Base-by-base conservation (phyloP, 139 green algal species). In the Picochlorum sp. region DNA sequence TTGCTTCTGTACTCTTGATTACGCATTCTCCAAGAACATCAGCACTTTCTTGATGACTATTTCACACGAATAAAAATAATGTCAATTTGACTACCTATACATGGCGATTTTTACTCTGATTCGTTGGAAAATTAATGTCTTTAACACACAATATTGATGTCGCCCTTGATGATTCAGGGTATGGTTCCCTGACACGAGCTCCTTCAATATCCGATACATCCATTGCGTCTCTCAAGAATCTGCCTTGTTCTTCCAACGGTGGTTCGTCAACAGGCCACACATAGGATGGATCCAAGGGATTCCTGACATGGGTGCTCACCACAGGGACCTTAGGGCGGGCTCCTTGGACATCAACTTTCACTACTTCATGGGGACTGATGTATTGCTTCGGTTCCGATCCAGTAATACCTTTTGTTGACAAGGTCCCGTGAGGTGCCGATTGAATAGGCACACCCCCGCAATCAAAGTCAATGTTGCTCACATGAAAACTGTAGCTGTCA, bases 131-230 rank as follows among this genome's bases (percentile, higher is more conserved):
- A 59, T 34, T 59, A 59, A 38, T 59, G 51, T 59, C 51, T 16
- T 9, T 31, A 18, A 34, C 23, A 34, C 2, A 38, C 28, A 6
- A 38, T 31, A 30, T 41, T 37, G 47, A 64, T 74, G 30, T 65
- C 47, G 26, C 31, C 28, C n/a, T 45, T n/a, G 4, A 15, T 26
- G 45, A 69, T 47, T 3, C 56, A 47, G 20, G 14, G 63, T 20
- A 15, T 20, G n/a, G 60, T 23, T 24, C 44, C 51, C 13, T 28
- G 11, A 37, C 23, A 34, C 7, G 13, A 15, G 18, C 11, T 41
- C 68, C 60, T 26, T 45, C 21, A 24, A 74, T 74, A 60, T 74
- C 68, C 0, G 30, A 47, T 8, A 74, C 50, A 44, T 74, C 49
- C 47, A 74, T 44, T 1, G 47, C 52, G 41, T 74, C 49, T 15